Evolutionary conservation across 1,284 basidiomycete genomes (phyloP), one percentile per base, ranked within the genome.

Genomic region (Cronartium ribicola): DNA sequence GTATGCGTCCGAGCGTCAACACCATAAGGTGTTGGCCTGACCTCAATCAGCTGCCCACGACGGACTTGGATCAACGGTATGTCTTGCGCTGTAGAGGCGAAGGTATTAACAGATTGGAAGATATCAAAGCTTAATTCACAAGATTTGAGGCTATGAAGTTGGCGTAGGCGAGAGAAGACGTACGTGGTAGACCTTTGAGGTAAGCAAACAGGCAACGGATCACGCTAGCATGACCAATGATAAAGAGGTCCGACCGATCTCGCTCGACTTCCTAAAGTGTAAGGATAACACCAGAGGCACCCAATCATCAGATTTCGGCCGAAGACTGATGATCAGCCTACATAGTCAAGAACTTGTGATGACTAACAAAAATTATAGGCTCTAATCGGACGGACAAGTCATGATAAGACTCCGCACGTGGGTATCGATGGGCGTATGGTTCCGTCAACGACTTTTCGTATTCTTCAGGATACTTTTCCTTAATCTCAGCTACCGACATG

Each of bases 391-490:
- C 65, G 29, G 65, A 74, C n/a, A 92, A 83, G 80, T 92, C 90
- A 81, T 91, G 96, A 81, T 98, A 98, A 78, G 91, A 94, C 83
- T 97, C 94, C 36, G 71, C 71, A 62, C 71, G 63, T 5, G 65
- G 71, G 43, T 74, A 74, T 59, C 71, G 65, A 66, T 74, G 71
- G 46, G 71, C 71, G 60, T 74, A 98, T 0, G 95, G 95, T 80
- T 98, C 94, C 77, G 88, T 88, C 61, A 90, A 84, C 83, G 96
- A 95, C 48, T 92, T 86, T 77, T 91, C 89, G 90, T 92, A 98
- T 80, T 98, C 95, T 76, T 90, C 90, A 0, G 95, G 91, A 81
- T 94, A 98, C 78, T 88, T 88, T 79, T 89, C 89, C 82, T 89
- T 88, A 46, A 94, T 94, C 80, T 96, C 90, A 76, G 93, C 91